These are phyloP conservation scores for Lodderomyces theae DNA, from an alignment of 1,139 yeast species.

Conservation along the genomic window DNA sequence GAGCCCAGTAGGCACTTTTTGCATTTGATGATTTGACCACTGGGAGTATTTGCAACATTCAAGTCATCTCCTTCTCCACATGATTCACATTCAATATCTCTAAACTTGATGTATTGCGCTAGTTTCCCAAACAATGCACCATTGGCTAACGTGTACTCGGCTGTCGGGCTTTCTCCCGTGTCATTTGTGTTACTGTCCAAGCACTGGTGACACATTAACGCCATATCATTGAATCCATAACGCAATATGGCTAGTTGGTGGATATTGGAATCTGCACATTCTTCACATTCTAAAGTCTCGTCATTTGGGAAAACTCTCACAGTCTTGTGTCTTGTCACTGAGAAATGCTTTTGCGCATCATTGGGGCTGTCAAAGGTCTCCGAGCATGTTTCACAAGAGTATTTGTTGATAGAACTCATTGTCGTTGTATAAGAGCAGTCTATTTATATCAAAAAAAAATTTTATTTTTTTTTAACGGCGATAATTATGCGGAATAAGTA, in stretches of 20 bases:
- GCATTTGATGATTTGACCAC: conserved; percentile 35
- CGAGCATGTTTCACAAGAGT: conserved; percentile 24
- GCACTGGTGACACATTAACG: conserved; percentile 49
- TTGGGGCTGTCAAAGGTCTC: conserved; percentile 18
- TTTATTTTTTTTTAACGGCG: too few species aligned
- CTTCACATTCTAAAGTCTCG: conserved; percentile 54
- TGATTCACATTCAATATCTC: conserved; percentile 48
- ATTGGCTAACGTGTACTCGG: conserved; percentile 50
- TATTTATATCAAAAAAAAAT: too few species aligned
- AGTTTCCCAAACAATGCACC: conserved; percentile 53
- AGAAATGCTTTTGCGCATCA: conserved; percentile 43
- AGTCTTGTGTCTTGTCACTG: conserved; percentile 53
- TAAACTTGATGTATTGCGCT: conserved; percentile 44
- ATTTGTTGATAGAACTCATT: too few species aligned
- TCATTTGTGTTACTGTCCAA: conserved; percentile 30
- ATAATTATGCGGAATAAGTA: too few species aligned
- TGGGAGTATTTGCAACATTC: conserved; percentile 30
- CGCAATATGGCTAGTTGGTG: conserved; percentile 52
- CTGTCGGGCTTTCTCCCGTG: conserved; percentile 39
- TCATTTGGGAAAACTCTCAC: conserved; percentile 29
- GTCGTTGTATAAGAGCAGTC: too few species aligned
- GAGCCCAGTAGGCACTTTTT: conserved; percentile 38
- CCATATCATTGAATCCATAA: conserved; percentile 56
- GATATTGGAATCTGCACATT: conserved; percentile 53
- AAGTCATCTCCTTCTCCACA: conserved; percentile 45